These are phyloP conservation scores for Podaxis sp. DNA, from an alignment of 768 basidiomycete genomes.

Conservation along the genomic window DNA sequence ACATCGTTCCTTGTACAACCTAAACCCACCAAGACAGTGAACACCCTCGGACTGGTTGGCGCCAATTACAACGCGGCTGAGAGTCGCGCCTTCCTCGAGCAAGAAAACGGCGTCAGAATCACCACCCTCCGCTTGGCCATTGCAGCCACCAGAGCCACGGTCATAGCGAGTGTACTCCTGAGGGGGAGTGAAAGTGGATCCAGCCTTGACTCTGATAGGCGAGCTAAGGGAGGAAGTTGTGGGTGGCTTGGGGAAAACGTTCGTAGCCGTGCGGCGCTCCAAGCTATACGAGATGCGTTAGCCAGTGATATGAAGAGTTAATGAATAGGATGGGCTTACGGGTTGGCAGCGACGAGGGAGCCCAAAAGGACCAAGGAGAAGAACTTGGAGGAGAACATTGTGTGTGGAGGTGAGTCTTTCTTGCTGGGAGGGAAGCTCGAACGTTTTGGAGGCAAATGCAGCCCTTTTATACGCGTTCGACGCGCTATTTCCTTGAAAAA, in stretches of 20 bases:
- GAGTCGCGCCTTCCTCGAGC: constrained; percentile 38
- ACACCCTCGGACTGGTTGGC: constrained; percentile 41
- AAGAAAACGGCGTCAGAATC: constrained; percentile 41
- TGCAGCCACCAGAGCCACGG: constrained; percentile 39
- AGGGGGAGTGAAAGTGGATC: constrained; percentile 35
- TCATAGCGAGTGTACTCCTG: constrained; percentile 37
- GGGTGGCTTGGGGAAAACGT: constrained; percentile 34
- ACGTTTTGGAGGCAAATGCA: not conserved
- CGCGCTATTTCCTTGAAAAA: not conserved
- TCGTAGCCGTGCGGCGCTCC: constrained; percentile 34
- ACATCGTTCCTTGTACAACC: not conserved
- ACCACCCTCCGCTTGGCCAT: constrained; percentile 36
- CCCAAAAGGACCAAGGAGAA: constrained; percentile 15
- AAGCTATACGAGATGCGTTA: constrained; percentile 17
- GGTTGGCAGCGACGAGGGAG: constrained; percentile 21
- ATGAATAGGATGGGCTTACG: constrained; percentile 16
- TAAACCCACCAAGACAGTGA: constrained; percentile 35
- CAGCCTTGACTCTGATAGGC: constrained; percentile 32
- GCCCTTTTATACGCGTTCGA: constrained; percentile 6
- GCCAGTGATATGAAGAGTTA: not conserved
- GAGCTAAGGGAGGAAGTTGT: constrained; percentile 35
- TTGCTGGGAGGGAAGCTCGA: not conserved
- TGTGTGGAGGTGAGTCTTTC: not conserved
- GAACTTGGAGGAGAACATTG: constrained; percentile 13
- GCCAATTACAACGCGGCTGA: constrained; percentile 40